Evolutionary conservation across 257 asterid genomes (phyloP).

Genomic region (Gynochthodes officinalis): DNA sequence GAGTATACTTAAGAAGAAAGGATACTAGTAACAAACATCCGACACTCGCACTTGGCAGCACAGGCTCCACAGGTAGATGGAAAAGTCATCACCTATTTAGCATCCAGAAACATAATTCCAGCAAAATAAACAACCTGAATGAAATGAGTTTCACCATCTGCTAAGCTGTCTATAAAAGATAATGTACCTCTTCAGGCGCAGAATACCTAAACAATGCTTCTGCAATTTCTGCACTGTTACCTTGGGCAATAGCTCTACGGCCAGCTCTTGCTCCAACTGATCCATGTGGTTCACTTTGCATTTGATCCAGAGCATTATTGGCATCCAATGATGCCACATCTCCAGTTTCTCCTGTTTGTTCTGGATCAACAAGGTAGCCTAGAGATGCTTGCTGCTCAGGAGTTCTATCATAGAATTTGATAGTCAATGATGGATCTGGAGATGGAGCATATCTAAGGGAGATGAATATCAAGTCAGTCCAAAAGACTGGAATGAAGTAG

Average conservation of each 20-base stretch:
- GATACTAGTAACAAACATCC: slow-evolving; percentile 97
- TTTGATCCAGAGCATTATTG: slow-evolving; percentile 25
- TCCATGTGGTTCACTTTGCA: slow-evolving; percentile 73
- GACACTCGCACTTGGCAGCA: slow-evolving; percentile 62
- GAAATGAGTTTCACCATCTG: background rate
- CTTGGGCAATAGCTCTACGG: slow-evolving; percentile 89
- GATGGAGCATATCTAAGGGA: slow-evolving; percentile 76
- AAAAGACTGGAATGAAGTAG: background rate
- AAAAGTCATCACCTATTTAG: slow-evolving; percentile 81
- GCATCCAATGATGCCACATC: slow-evolving; percentile 31
- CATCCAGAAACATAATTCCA: slow-evolving; percentile 10
- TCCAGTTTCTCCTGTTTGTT: slow-evolving; percentile 40
- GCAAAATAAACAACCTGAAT: background rate
- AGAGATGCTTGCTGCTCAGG: slow-evolving; percentile 76
- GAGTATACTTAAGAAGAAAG: slow-evolving; percentile 23
- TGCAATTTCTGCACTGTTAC: slow-evolving; percentile 68
- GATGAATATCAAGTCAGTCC: background rate
- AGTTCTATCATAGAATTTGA: slow-evolving; percentile 82
- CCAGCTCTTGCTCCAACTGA: slow-evolving; percentile 87
- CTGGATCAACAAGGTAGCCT: slow-evolving; percentile 64
- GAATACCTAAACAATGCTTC: slow-evolving; percentile 88
- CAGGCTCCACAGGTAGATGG: slow-evolving; percentile 93
- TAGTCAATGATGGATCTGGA: slow-evolving; percentile 69
- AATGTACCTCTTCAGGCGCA: slow-evolving; percentile 89
- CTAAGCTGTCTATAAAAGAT: background rate